Percentiles rank a stretch among this genome's conserved stretches.
Conservation (phyloP, 306 rosid genomes). For the Luffa aegyptiaca region DNA sequence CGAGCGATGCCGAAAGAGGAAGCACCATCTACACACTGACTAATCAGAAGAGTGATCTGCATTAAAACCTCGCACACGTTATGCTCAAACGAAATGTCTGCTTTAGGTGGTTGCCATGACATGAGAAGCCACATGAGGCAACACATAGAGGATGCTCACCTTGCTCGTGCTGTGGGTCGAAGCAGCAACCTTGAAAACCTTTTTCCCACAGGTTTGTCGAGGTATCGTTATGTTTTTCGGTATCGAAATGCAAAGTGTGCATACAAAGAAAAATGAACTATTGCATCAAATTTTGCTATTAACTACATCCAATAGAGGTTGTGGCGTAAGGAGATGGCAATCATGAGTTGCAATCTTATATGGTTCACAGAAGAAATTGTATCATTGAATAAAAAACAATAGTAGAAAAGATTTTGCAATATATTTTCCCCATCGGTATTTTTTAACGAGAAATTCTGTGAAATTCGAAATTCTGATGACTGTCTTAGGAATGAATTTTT, state of each 20-base stretch:
- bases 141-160: neutral
- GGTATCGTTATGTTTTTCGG: neutral
- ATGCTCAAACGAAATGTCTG: neutral
- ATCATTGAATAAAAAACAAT: neutral
- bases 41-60: constrained; percentile 10
- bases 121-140: neutral
- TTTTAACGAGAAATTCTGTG: neutral
- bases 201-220: constrained; percentile 4
- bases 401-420: neutral
- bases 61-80: neutral
- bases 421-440: neutral
- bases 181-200: neutral
- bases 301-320: neutral
- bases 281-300: neutral
- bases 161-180: neutral
- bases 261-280: neutral
- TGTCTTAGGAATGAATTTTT: neutral
- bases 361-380: neutral
- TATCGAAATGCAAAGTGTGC: neutral
- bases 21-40: constrained; percentile 75
- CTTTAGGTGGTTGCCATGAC: neutral
- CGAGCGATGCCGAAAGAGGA: constrained; percentile 63
- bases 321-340: neutral
- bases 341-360: neutral
- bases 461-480: neutral